Base-by-base conservation (phyloP, 345 rosid species). In the Turnera subulata region DNA sequence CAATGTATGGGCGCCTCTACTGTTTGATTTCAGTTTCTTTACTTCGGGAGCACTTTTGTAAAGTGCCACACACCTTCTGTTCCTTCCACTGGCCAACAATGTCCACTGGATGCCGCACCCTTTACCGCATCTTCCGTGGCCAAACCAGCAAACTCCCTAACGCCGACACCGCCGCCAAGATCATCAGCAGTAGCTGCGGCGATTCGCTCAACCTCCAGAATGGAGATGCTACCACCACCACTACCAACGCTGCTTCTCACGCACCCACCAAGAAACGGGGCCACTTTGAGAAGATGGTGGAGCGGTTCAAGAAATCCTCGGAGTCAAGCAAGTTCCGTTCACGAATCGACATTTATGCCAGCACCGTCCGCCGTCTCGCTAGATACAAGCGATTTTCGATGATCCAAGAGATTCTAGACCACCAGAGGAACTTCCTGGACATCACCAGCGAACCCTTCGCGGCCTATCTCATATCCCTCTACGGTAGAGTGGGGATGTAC, bases 371-470 rank as follows among this genome's bases (percentile, higher is more conserved):
- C 14, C 73, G 67, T 35, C 56, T 68, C n/a, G 81, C 81, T 13
- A 35, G 65, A 5, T 78, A 77, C 42, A 75, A 78, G 40, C 68
- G 77, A 63, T 74, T 71, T 58, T 56, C 59, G 24, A 57, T 72
- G 80, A 70, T 86, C 50, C 74, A 82, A 46, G 89, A 86, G 58
- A 77, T 89, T 68, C 63, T 85, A 6, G 92, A 86, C 46, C 76
- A 81, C 64, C 97, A 84, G 40, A 89, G 80, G 60, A 76, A 77
- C 66, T 89, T 74, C 66, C 55, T 58, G 9, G 77, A 84, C 71
- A 73, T 82, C 46, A 63, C 82, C 17, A 70, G 75, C 54, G 92
- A 86, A 56, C 80, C 78, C 19, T 89, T 89, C 56, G 61, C 74
- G 1, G 75, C 78, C 10, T 76, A 84, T 56, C 50, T 86, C 22